Evolutionary conservation across 495 filamentous ascomycete species (phyloP).

Genomic region (Penicillium alfredii): DNA sequence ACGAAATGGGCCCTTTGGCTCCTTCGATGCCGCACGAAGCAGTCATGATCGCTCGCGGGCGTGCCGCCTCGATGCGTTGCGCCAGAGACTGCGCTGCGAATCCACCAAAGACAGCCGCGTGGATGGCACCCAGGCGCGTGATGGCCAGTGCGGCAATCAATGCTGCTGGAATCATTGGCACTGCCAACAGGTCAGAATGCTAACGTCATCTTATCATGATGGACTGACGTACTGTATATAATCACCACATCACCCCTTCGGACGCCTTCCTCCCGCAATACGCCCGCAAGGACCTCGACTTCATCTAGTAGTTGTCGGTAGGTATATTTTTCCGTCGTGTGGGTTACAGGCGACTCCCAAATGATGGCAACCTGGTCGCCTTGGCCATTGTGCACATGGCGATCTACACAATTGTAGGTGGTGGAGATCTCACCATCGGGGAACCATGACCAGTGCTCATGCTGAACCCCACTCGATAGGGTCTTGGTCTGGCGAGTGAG

Average conservation of each 20-base stretch:
- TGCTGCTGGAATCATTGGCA: slow-evolving; percentile 94
- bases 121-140: slow-evolving; percentile 76
- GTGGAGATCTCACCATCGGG: slow-evolving; percentile 85
- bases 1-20: slow-evolving; percentile 64
- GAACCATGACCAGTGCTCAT: slow-evolving; percentile 80
- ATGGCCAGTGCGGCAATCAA: slow-evolving; percentile 79
- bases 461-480: slow-evolving; percentile 41
- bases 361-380: slow-evolving; percentile 71
- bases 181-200: slow-evolving; percentile 31
- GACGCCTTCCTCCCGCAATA: slow-evolving; percentile 76
- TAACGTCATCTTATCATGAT: neutral
- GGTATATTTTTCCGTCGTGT: slow-evolving; percentile 62
- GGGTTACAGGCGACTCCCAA: slow-evolving; percentile 83
- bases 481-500: slow-evolving; percentile 41
- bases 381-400: slow-evolving; percentile 71
- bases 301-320: slow-evolving; percentile 75
- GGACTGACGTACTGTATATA: slow-evolving; percentile 67
- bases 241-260: slow-evolving; percentile 85
- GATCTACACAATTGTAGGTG: slow-evolving; percentile 82
- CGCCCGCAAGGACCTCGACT: slow-evolving; percentile 76
- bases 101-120: slow-evolving; percentile 88
- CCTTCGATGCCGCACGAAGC: slow-evolving; percentile 93
- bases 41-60: slow-evolving; percentile 71
- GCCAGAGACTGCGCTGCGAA: slow-evolving; percentile 78
- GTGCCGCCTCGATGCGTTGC: slow-evolving; percentile 80